phyloP scores from a whole-genome alignment of 75 land plant genomes.

The Isoetes taiwanensis region DNA sequence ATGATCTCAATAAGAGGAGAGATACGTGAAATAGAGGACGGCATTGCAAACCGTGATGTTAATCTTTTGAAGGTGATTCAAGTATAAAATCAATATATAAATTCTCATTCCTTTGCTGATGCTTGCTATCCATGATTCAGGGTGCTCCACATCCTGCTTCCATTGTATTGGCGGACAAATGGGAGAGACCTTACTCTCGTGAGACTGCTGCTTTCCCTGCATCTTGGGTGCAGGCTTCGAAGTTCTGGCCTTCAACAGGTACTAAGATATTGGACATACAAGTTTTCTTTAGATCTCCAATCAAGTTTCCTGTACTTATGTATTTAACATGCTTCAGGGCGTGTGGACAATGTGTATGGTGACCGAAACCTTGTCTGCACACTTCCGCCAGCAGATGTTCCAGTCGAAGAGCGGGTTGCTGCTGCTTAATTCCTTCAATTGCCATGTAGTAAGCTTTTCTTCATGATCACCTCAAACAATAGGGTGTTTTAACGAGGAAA shows the following conservation, averaged over 20 bases:
- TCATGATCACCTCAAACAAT: no score
- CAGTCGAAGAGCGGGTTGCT: constrained; percentile 57
- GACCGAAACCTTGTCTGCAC: constrained; percentile 96
- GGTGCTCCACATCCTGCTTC: constrained; percentile 99
- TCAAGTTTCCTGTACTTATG: no score
- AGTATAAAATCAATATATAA: neutral
- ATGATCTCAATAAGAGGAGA: constrained; percentile 89
- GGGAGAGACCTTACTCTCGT: constrained; percentile 85
- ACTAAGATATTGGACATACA: neutral
- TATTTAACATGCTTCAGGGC: constrained; percentile 37
- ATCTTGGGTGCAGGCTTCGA: constrained; percentile 67
- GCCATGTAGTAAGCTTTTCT: no score
- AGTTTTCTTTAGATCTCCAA: neutral
- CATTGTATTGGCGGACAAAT: constrained; percentile 64
- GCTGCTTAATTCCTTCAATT: constrained; percentile 46
- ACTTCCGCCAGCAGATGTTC: constrained; percentile 50
- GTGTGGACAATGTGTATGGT: constrained; percentile 96
- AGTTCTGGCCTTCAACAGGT: constrained; percentile 99
- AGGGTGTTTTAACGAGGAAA: no score
- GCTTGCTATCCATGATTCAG: constrained; percentile 26
- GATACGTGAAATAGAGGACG: constrained; percentile 71
- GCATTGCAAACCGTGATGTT: constrained; percentile 52
- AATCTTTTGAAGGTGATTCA: constrained; percentile 83
- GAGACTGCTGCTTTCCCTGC: constrained; percentile 95
- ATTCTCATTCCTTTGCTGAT: neutral